Percentiles rank a stretch among this genome's conserved stretches.
phyloP scores from a whole-genome alignment of 257 asterid genomes.

The Linaria vulgaris region DNA sequence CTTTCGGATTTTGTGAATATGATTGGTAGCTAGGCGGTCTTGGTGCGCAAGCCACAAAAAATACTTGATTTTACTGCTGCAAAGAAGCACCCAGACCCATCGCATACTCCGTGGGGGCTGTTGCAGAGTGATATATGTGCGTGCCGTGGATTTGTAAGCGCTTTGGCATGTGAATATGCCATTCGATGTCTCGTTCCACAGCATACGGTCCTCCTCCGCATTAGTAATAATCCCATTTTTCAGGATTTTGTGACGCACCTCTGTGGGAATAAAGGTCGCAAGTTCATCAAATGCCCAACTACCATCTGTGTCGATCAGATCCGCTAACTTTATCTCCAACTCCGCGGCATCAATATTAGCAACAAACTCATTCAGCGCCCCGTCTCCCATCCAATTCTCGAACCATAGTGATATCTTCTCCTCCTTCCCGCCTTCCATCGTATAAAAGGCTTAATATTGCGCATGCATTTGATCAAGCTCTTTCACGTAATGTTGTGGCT shows the following conservation, averaged over 20 bases:
- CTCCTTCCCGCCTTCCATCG: neutral
- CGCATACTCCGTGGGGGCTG: neutral
- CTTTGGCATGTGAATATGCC: neutral
- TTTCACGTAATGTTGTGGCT: neutral
- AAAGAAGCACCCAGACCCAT: neutral
- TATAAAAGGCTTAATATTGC: neutral
- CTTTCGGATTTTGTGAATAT: neutral
- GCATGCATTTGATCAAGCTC: neutral
- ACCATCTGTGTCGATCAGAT: neutral
- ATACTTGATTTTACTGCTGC: no score
- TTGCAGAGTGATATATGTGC: neutral
- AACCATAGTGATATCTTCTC: neutral
- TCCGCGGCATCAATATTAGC: neutral
- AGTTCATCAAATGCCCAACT: neutral
- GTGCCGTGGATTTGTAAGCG: neutral
- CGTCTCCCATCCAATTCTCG: neutral
- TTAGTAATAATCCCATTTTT: no score
- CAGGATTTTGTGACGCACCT: no score
- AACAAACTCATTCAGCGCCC: neutral
- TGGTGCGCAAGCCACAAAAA: neutral
- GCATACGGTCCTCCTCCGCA: neutral
- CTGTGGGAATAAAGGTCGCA: no score
- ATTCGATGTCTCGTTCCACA: neutral
- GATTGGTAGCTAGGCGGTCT: neutral
- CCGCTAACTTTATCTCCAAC: neutral